Evolutionary conservation across 345 rosid genomes (phyloP).

Genomic region (Turritis glabra): DNA sequence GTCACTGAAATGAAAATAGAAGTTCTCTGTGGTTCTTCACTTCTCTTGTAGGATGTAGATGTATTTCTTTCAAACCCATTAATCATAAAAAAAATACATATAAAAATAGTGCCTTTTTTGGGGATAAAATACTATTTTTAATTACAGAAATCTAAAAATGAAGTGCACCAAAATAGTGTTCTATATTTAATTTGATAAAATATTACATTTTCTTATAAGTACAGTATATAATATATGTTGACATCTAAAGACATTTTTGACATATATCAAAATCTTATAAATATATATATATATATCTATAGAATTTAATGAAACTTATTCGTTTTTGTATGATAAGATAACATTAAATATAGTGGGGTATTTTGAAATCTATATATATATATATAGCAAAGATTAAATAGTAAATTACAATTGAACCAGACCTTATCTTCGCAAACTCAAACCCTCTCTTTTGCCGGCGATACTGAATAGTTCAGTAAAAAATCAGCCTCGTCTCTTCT

Average conservation of each 20-base stretch:
- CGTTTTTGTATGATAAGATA: not conserved
- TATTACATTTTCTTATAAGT: not conserved
- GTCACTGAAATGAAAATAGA: not conserved
- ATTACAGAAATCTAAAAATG: no score
- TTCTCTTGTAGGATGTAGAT: not conserved
- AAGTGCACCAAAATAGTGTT: not conserved
- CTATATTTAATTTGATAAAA: not conserved
- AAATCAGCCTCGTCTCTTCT: not conserved
- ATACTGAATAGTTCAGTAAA: conserved; percentile 3
- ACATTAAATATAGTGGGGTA: not conserved
- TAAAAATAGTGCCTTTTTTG: not conserved
- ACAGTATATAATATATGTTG: not conserved
- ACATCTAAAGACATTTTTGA: not conserved
- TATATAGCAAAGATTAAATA: not conserved
- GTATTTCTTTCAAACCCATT: not conserved
- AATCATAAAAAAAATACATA: not conserved
- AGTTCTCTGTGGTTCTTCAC: not conserved
- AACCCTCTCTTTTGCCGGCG: conserved; percentile 15
- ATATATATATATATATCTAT: not conserved
- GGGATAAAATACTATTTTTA: no score
- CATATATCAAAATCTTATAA: not conserved
- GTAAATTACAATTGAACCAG: not conserved
- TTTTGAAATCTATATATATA: not conserved
- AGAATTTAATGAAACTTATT: not conserved
- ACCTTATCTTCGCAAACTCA: conserved; percentile 32